Conservation (phyloP, 1,284 basidiomycete species). For the Butyriboletus appendiculatus region DNA sequence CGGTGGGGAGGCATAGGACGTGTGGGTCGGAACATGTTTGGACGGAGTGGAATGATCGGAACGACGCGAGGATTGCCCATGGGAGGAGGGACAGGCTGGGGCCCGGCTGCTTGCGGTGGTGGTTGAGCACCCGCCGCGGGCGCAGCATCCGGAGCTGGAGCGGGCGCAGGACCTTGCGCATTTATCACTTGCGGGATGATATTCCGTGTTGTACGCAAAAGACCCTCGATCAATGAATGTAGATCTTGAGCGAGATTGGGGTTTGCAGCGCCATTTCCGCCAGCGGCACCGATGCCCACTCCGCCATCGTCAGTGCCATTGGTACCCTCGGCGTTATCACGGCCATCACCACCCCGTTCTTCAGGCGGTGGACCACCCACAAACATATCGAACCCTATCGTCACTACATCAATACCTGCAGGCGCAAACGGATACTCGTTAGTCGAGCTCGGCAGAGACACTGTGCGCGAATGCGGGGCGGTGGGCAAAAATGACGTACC, state of each 20-base stretch:
- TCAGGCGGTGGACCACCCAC: conserved; percentile 20
- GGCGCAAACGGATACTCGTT: conserved; percentile 9
- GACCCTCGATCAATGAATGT: conserved; percentile 26
- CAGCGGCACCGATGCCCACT: conserved; percentile 11
- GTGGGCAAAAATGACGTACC: conserved; percentile 12
- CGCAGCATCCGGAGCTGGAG: too few relatives aligned
- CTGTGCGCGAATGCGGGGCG: conserved; percentile 8
- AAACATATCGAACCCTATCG: conserved; percentile 36
- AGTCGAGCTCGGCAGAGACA: conserved; percentile 21
- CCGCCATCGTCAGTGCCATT: conserved; percentile 2
- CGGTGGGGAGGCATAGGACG: conserved; percentile 35
- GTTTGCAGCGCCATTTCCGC: conserved; percentile 16
- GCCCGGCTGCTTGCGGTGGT: conserved; percentile 11
- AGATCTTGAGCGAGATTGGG: conserved; percentile 26
- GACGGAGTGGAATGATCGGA: conserved; percentile 18
- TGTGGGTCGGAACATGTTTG: conserved; percentile 29
- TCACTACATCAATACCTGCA: conserved; percentile 27
- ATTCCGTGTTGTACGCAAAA: conserved; percentile 27
- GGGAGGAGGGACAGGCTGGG: conserved; percentile 4
- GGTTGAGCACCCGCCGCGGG: conserved; percentile 11
- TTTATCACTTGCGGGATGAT: conserved; percentile 26
- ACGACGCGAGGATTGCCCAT: conserved; percentile 13
- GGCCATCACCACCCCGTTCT: conserved; percentile 7
- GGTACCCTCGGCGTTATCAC: conserved; percentile 7
- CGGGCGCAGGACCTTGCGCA: conserved; percentile 12